Evolutionary conservation across 176 grass and related monocot species (phyloP).

Genomic region (Aegilops bicornis): DNA sequence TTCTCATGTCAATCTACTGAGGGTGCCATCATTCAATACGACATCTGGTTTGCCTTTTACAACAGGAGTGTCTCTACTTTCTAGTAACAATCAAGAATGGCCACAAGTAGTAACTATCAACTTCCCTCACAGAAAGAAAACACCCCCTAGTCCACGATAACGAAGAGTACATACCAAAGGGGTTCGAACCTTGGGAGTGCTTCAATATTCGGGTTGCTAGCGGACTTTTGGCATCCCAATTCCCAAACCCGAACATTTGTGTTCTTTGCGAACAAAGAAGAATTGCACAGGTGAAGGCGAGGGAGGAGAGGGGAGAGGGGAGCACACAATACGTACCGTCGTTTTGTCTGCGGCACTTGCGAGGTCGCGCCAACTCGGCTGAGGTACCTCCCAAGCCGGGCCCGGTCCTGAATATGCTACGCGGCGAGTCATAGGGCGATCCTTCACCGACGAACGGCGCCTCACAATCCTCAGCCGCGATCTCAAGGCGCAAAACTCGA

Average conservation of each 20-base stretch:
- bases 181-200: slow-evolving; percentile 56
- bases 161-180: neutral
- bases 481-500: too few relatives aligned
- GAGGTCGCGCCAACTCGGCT: too few relatives aligned
- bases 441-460: too few relatives aligned
- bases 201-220: slow-evolving; percentile 56
- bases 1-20: too few relatives aligned
- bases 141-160: neutral
- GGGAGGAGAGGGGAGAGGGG: too few relatives aligned
- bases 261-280: neutral
- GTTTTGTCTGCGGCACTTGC: too few relatives aligned
- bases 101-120: neutral
- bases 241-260: slow-evolving; percentile 56
- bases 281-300: neutral
- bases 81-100: neutral
- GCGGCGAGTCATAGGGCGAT: too few relatives aligned
- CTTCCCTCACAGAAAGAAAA: neutral
- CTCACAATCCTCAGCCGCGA: too few relatives aligned
- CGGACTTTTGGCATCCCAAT: slow-evolving; percentile 36
- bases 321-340: too few relatives aligned
- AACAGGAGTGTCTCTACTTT: neutral
- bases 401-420: too few relatives aligned
- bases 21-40: too few relatives aligned
- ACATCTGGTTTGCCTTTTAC: neutral
- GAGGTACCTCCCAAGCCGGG: too few relatives aligned